Evolutionary conservation across 2,329 filamentous ascomycete genomes (phyloP).

Genomic region (Sclerotinia borealis): DNA sequence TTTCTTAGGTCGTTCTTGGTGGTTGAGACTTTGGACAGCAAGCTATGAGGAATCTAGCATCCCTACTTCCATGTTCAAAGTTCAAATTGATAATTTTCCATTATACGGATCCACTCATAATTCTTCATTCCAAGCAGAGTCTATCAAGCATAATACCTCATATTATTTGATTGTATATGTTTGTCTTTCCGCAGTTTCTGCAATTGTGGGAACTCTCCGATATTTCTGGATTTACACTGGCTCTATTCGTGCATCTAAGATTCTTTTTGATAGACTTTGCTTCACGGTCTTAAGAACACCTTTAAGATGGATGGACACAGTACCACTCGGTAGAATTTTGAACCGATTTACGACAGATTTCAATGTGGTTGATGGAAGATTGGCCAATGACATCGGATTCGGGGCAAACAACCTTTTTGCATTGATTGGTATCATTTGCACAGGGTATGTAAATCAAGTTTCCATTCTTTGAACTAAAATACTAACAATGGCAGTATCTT

Average conservation of each 20-base stretch:
- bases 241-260: slow-evolving; percentile 62
- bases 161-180: slow-evolving; percentile 68
- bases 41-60: slow-evolving; percentile 33
- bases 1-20: slow-evolving; percentile 49
- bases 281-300: slow-evolving; percentile 64
- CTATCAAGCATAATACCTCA: slow-evolving; percentile 33
- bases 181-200: slow-evolving; percentile 49
- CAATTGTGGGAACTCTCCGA: slow-evolving; percentile 53
- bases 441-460: slow-evolving; percentile 37
- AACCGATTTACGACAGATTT: slow-evolving; percentile 78
- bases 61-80: slow-evolving; percentile 38
- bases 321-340: slow-evolving; percentile 68
- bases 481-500: slow-evolving; percentile 41
- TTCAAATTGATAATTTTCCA: slow-evolving; percentile 19
- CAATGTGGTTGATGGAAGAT: slow-evolving; percentile 61
- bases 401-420: slow-evolving; percentile 54
- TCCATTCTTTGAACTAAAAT: slow-evolving; percentile 45
- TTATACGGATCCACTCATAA: slow-evolving; percentile 1
- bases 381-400: slow-evolving; percentile 58
- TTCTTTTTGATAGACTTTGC: slow-evolving; percentile 61
- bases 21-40: slow-evolving; percentile 58
- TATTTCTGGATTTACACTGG: slow-evolving; percentile 59
- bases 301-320: slow-evolving; percentile 74
- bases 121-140: background rate
- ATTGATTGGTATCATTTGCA: slow-evolving; percentile 59